These are phyloP conservation scores for Aspergillus sp. DNA, from an alignment of 2,329 filamentous ascomycete species.

Conservation along the genomic window DNA sequence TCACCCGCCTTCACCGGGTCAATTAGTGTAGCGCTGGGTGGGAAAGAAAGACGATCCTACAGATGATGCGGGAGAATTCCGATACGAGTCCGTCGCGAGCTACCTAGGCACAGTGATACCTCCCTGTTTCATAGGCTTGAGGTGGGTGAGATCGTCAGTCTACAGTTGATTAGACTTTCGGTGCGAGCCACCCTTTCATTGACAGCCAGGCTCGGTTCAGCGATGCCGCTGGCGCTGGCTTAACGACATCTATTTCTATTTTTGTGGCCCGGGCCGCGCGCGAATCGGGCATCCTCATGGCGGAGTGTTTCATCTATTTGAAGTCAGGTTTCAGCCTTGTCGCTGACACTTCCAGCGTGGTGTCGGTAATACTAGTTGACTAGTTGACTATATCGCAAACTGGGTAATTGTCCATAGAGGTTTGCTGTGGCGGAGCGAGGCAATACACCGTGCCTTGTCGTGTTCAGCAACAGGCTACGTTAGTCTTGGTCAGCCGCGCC, in stretches of 20 bases:
- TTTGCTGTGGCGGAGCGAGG: neutral
- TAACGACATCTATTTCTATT: neutral
- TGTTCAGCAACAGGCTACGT: neutral
- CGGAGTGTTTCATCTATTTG: neutral
- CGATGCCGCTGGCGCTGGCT: neutral
- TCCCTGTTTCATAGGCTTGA: neutral
- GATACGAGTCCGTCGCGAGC: neutral
- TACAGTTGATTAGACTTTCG: neutral
- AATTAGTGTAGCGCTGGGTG: constrained; percentile 15
- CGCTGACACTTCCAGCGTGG: neutral
- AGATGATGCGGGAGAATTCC: neutral
- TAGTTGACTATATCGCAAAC: neutral
- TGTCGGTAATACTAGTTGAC: neutral
- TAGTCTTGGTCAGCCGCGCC: constrained; percentile 19
- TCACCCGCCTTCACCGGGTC: constrained; percentile 11
- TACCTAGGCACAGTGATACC: neutral
- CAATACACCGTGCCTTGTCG: neutral
- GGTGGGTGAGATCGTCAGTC: neutral
- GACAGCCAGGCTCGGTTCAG: neutral
- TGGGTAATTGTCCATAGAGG: neutral
- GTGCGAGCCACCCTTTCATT: neutral
- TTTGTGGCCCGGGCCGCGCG: neutral
- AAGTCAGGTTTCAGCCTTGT: constrained; percentile 6
- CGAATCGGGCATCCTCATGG: neutral
- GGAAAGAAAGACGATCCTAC: constrained; percentile 8